Evolutionary conservation across 768 basidiomycete genomes (phyloP), one percentile per base, ranked within the genome.

Genomic region (Lactarius evosmus): DNA sequence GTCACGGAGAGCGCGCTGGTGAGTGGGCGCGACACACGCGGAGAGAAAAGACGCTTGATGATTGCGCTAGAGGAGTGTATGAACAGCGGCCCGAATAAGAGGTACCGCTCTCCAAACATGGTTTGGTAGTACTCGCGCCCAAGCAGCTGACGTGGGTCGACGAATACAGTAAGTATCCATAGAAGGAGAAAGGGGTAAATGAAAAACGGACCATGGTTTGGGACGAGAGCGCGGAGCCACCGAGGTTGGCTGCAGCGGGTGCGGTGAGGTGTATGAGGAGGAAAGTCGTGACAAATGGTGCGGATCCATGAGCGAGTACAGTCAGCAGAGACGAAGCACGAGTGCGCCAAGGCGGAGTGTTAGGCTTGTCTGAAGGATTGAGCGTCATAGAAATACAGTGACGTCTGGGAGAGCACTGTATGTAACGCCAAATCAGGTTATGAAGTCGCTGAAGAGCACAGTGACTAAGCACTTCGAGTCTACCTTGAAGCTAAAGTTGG

Each of bases 81-180:
- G 33, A 76, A 75, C n/a, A 95, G 74, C 0, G 93, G 92, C 1
- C 77, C 75, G 34, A 89, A 76, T 11, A 94, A 77, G 14, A 93
- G 82, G 49, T 83, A 82, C 44, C 79, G 83, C 73, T 95, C 91
- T 25, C 83, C 83, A 57, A 86, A 79, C 0, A 75, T 61, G 0
- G 87, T 89, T 71, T 94, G 91, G 73, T 95, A 95, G 74, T 92
- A 93, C 75, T 93, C 92, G 58, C 92, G 77, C 11, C 91, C 90
- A 14, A 95, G 78, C 50, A 95, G 77, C 91, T 94, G n/a, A 22
- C 11, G 34, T 32, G 30, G 29, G 29, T 29, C 16, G 22, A 55
- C 14, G n/a, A 22, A 14, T 36, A n/a, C 30, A 2, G 12, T 36
- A 32, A 55, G n/a, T 22, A 14, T 8, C 11, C 17, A 55, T n/a